Percentiles rank a stretch among this genome's conserved stretches.
Conservation (phyloP, 2,329 filamentous ascomycete genomes). For the Colletotrichum sp. region DNA sequence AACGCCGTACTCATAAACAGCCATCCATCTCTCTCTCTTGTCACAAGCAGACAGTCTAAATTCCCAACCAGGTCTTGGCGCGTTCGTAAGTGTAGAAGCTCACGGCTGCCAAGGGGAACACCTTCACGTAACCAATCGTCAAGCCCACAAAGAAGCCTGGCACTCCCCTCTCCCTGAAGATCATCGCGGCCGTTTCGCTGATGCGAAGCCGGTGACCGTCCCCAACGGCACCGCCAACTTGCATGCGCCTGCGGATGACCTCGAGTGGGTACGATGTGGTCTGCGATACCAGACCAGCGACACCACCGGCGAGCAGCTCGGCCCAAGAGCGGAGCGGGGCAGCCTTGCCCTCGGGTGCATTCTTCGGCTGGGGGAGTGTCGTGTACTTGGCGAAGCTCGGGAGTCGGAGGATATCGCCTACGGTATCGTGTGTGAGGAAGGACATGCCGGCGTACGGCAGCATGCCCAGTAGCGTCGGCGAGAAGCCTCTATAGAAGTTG, state of each 20-base stretch:
- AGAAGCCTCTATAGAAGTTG: slow-evolving; percentile 97
- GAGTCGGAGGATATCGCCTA: slow-evolving; percentile 81
- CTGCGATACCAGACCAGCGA: slow-evolving; percentile 89
- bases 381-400: slow-evolving; percentile 74
- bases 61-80: slow-evolving; percentile 67
- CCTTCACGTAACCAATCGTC: slow-evolving; percentile 93
- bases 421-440: slow-evolving; percentile 92
- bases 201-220: slow-evolving; percentile 84
- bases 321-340: slow-evolving; percentile 83
- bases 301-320: slow-evolving; percentile 81
- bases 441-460: slow-evolving; percentile 95
- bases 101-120: slow-evolving; percentile 85
- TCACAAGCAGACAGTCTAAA: slow-evolving; percentile 44
- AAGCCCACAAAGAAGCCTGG: slow-evolving; percentile 91
- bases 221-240: slow-evolving; percentile 92
- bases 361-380: slow-evolving; percentile 68
- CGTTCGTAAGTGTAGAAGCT: slow-evolving; percentile 72
- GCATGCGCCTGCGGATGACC: slow-evolving; percentile 91
- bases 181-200: slow-evolving; percentile 76
- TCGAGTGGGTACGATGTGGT: slow-evolving; percentile 94
- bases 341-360: slow-evolving; percentile 63
- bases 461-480: slow-evolving; percentile 91
- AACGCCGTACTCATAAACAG: slow-evolving; percentile 15
- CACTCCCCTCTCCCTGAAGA: slow-evolving; percentile 77
- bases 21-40: background rate